Conservation (phyloP, 106 monocot species). For the Cymbidium sinense region DNA sequence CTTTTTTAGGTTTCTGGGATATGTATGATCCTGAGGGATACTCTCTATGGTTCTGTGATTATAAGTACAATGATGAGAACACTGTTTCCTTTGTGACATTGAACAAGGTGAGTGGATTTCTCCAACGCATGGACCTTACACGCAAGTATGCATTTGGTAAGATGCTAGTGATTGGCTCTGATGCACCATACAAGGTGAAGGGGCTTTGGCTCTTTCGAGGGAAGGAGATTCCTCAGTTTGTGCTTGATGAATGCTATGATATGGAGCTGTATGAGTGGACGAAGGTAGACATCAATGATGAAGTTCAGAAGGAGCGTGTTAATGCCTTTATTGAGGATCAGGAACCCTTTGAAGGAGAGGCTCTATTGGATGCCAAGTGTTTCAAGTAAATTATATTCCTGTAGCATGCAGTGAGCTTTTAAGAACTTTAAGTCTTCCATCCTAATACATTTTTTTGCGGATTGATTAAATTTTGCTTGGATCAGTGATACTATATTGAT, state of each 20-base stretch:
- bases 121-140: conserved; percentile 58
- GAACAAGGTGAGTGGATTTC: conserved; percentile 59
- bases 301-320: conserved; percentile 56
- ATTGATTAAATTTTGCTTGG: neutral
- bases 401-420: neutral
- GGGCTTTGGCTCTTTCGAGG: conserved; percentile 69
- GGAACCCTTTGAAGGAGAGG: conserved; percentile 71
- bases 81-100: conserved; percentile 61
- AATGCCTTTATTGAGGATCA: conserved; percentile 67
- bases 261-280: conserved; percentile 70
- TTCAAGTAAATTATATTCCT: conserved; percentile 33
- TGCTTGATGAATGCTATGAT: conserved; percentile 63
- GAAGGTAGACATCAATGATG: conserved; percentile 43
- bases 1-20: conserved; percentile 53
- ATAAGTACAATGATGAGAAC: conserved; percentile 71
- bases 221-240: conserved; percentile 45
- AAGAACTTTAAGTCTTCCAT: neutral
- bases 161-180: conserved; percentile 59
- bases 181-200: conserved; percentile 59
- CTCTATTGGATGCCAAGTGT: conserved; percentile 59
- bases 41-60: conserved; percentile 67
- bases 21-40: conserved; percentile 69
- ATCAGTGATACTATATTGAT: no score
- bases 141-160: conserved; percentile 71
- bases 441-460: neutral